Percentiles rank a stretch among this genome's conserved stretches.
These are phyloP conservation scores for Tuber magnatum DNA, from an alignment of 495 filamentous ascomycete species.

Conservation along the genomic window DNA sequence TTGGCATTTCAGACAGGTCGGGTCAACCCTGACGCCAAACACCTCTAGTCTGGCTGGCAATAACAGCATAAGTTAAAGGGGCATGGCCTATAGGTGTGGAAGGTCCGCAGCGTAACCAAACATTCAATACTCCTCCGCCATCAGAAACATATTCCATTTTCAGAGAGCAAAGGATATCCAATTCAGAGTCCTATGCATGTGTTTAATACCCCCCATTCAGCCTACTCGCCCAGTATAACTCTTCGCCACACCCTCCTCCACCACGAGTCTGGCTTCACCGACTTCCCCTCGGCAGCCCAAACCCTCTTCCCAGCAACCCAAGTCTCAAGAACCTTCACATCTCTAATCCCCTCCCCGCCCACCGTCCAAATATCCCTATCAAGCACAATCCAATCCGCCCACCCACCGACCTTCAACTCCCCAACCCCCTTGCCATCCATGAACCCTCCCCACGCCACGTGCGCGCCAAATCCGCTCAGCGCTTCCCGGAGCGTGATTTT, in stretches of 20 bases:
- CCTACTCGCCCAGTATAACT: neutral
- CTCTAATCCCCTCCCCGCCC: conserved; percentile 45
- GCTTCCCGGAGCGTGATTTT: conserved; percentile 50
- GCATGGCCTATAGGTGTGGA: neutral
- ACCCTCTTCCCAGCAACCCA: conserved; percentile 54
- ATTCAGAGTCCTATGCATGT: neutral
- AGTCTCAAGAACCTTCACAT: conserved; percentile 52
- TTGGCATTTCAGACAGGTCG: neutral
- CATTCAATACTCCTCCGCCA: neutral
- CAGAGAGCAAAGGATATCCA: neutral
- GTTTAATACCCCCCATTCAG: neutral
- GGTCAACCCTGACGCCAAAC: neutral
- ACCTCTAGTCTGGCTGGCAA: neutral
- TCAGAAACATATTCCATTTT: neutral
- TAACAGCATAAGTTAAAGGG: neutral
- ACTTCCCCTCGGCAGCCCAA: neutral
- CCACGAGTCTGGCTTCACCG: neutral
- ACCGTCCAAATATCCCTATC: conserved; percentile 45
- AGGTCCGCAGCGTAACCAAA: neutral
- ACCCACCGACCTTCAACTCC: conserved; percentile 48
- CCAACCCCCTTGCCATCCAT: conserved; percentile 49
- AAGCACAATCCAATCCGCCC: conserved; percentile 59
- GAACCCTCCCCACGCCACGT: conserved; percentile 47
- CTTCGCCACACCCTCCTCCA: neutral
- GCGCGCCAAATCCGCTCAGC: conserved; percentile 51